phyloP scores from a whole-genome alignment of 2,329 filamentous ascomycete genomes.

The Alternaria sp. region DNA sequence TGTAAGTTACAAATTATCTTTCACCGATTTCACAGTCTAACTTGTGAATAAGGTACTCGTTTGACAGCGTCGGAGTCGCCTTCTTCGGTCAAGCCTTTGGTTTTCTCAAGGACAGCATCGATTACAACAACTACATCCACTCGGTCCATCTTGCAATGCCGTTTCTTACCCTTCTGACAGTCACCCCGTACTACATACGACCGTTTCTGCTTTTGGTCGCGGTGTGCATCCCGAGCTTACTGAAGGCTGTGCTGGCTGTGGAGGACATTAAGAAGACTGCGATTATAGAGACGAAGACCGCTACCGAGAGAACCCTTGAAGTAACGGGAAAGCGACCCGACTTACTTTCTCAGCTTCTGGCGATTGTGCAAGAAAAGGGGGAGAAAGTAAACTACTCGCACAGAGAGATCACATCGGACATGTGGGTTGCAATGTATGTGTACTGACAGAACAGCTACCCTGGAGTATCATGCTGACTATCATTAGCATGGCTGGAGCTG shows the following conservation, averaged over 20 bases:
- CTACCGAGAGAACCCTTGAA: slow-evolving; percentile 15
- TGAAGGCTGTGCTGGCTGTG: slow-evolving; percentile 27
- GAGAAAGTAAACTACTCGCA: slow-evolving; percentile 37
- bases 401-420: slow-evolving; percentile 37
- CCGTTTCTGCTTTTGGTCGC: slow-evolving; percentile 11
- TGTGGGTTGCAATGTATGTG: slow-evolving; percentile 39
- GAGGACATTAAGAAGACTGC: slow-evolving; percentile 22
- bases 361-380: slow-evolving; percentile 37
- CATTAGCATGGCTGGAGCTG: slow-evolving; percentile 43
- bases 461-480: background rate
- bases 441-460: background rate
- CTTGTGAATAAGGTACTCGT: slow-evolving; percentile 25
- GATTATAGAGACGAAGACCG: slow-evolving; percentile 17
- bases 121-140: slow-evolving; percentile 26
- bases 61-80: slow-evolving; percentile 15
- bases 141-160: slow-evolving; percentile 46
- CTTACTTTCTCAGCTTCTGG: slow-evolving; percentile 38
- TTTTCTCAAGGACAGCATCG: slow-evolving; percentile 27
- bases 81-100: slow-evolving; percentile 29
- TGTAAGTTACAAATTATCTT: slow-evolving; percentile 1
- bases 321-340: slow-evolving; percentile 31
- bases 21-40: background rate
- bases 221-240: slow-evolving; percentile 26
- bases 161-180: slow-evolving; percentile 18
- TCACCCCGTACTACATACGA: slow-evolving; percentile 17